phyloP scores from a whole-genome alignment of 345 rosid species.

The Viola odorata region DNA sequence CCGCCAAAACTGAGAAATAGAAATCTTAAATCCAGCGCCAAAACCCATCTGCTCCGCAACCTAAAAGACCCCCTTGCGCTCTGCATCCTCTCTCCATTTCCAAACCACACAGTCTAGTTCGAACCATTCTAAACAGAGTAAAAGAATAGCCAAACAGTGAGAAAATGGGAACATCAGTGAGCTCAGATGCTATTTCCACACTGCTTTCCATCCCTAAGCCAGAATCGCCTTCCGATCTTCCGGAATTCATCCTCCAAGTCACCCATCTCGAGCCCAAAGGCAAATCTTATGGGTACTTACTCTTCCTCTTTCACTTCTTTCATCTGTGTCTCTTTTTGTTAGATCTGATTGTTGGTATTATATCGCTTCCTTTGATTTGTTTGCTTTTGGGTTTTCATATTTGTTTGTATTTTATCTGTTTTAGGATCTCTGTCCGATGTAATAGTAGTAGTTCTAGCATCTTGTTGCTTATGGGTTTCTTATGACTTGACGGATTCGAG shows the following conservation, averaged over 20 bases:
- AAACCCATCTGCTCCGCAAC: no score
- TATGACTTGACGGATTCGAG: no score
- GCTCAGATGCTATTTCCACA: slow-evolving; percentile 52
- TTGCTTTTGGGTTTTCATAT: neutral
- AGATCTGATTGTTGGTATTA: no score
- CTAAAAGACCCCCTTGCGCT: no score
- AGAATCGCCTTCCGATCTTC: slow-evolving; percentile 43
- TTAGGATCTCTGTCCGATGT: neutral
- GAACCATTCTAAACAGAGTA: neutral
- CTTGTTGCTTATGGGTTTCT: neutral
- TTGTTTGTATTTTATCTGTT: neutral
- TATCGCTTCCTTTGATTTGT: no score
- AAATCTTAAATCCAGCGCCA: no score
- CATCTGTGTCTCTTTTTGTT: no score
- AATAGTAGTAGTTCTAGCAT: no score
- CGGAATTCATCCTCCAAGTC: slow-evolving; percentile 64
- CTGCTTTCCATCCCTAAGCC: slow-evolving; percentile 59
- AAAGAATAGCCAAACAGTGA: no score
- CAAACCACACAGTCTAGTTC: neutral
- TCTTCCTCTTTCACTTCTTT: neutral
- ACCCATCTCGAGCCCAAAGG: slow-evolving; percentile 80
- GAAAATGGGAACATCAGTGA: slow-evolving; percentile 45
- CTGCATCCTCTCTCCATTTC: neutral
- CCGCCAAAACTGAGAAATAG: no score
- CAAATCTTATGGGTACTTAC: slow-evolving; percentile 61